Base-by-base conservation (phyloP, 2,329 filamentous ascomycete genomes). In the Xylaria sp. region DNA sequence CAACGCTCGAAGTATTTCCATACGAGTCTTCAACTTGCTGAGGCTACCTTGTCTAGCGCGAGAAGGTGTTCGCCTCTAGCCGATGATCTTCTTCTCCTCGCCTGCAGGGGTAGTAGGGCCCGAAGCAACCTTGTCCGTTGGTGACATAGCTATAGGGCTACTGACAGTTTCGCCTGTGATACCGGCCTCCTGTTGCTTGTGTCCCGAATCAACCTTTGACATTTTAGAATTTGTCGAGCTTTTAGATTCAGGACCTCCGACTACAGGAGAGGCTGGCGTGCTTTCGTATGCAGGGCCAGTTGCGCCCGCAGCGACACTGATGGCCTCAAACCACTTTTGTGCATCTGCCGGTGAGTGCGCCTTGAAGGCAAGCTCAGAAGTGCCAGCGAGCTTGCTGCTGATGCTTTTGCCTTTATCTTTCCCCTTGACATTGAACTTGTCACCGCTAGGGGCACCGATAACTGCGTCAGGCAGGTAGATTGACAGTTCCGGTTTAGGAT, bases 381-480 rank as follows among this genome's bases (percentile, higher is more conserved):
- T 88, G 72, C 94, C 93, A 57, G 91, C 88, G 73, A 97, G 88
- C 78, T 93, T 95, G 83, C 90, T 92, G 76, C 91, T 90, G 71
- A 97, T 82, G 71, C 91, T 92, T 78, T 92, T 92, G 76, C 90
- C 91, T 65, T 91, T 89, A 79, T 99, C 94, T 81, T 98, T 98
- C 80, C 96, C 96, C 84, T 97, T 97, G 80, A 99, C 86, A 77
- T 89, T 93, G 86, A 99, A 98, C 81, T 97, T 97, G 68, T 91
- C 88, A 63, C 92, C 94, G 72, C 86, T 89, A 13, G 88, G 87
- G 0, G 82, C 77, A 66, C 94, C 93, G 66, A 98, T 88, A 54
- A 90, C 81, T 74, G 95, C 97, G 75, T 99, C 96, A 11, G 96
- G 94, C 0, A 99, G 89, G 80, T 95, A 98, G 73, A 99, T 89